Evolutionary conservation across 768 basidiomycete species (phyloP).

Genomic region (Tubosaeta brunneosetosa): DNA sequence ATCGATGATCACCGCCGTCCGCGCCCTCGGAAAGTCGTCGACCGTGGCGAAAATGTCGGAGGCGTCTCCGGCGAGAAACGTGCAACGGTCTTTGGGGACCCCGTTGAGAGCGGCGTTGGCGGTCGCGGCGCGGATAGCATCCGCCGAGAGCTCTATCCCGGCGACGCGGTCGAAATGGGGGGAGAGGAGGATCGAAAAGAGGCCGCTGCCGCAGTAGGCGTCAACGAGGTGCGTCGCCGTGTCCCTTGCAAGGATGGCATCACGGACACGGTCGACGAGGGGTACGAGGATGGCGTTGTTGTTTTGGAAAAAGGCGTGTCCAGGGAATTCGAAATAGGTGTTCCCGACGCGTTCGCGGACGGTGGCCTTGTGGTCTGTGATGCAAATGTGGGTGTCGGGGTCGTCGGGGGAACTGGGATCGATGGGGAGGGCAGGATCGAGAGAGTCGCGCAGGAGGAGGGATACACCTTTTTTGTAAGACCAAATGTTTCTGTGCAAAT

Average conservation of each 20-base stretch:
- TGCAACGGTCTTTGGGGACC: slow-evolving; percentile 50
- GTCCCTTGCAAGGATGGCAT: slow-evolving; percentile 52
- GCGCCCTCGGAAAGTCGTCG: slow-evolving; percentile 54
- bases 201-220: slow-evolving; percentile 87
- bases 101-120: slow-evolving; percentile 63
- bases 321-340: slow-evolving; percentile 78
- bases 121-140: slow-evolving; percentile 65
- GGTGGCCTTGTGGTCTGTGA: slow-evolving; percentile 75
- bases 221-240: slow-evolving; percentile 83
- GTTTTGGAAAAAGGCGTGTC: slow-evolving; percentile 96
- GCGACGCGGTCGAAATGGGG: slow-evolving; percentile 69
- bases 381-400: slow-evolving; percentile 64
- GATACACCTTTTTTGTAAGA: slow-evolving; percentile 87
- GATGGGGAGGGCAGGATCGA: slow-evolving; percentile 33
- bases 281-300: slow-evolving; percentile 90
- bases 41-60: slow-evolving; percentile 77
- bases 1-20: slow-evolving; percentile 75
- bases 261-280: slow-evolving; percentile 77
- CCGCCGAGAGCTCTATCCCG: slow-evolving; percentile 81
- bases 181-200: slow-evolving; percentile 83
- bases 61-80: slow-evolving; percentile 79
- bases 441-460: slow-evolving; percentile 83
- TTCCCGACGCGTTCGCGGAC: slow-evolving; percentile 84
- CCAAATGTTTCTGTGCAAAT: slow-evolving; percentile 60
- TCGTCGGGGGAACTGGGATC: slow-evolving; percentile 33